A percentile compares a stretch with the other conserved stretches of the same genome.
Conservation (phyloP, 306 rosid species). For the Cicer arietinum region DNA sequence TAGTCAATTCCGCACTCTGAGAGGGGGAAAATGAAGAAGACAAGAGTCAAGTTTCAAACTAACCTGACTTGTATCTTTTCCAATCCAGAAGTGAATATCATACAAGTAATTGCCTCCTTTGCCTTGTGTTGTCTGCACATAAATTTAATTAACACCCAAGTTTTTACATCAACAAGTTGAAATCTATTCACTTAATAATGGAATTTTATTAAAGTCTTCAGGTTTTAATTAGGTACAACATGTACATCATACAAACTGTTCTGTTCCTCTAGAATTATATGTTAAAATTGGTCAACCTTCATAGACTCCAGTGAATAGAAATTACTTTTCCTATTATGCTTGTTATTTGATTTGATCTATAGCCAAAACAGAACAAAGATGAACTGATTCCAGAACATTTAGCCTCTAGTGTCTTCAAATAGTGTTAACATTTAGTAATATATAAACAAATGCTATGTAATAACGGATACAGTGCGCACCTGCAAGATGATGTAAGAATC, state of each 20-base stretch:
- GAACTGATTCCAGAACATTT: slow-evolving; percentile 33
- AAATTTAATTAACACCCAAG: slow-evolving; percentile 39
- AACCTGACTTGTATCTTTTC: slow-evolving; percentile 98
- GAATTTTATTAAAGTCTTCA: neutral
- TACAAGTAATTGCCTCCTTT: slow-evolving; percentile 82
- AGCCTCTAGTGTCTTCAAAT: slow-evolving; percentile 25
- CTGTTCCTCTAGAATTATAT: slow-evolving; percentile 26
- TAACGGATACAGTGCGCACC: slow-evolving; percentile 56
- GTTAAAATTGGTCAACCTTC: slow-evolving; percentile 15
- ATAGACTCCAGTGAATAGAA: slow-evolving; percentile 15
- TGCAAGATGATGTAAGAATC: slow-evolving; percentile 91
- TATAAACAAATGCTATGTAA: slow-evolving; percentile 15
- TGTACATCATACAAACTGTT: neutral
- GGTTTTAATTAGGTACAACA: neutral
- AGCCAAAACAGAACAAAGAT: slow-evolving; percentile 31
- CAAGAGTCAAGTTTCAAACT: slow-evolving; percentile 41
- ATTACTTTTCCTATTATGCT: slow-evolving; percentile 27
- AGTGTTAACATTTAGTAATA: slow-evolving; percentile 6
- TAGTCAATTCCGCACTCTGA: slow-evolving; percentile 25
- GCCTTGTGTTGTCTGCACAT: slow-evolving; percentile 79
- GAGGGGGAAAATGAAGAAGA: slow-evolving; percentile 20
- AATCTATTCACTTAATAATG: slow-evolving; percentile 21
- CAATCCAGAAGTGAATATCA: slow-evolving; percentile 99
- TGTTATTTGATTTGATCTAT: slow-evolving; percentile 10
- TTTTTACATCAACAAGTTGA: slow-evolving; percentile 7